A percentile compares a stretch with the other conserved stretches of the same genome.
Conservation (phyloP, 768 basidiomycete genomes). For the Pulveroboletus sp. region DNA sequence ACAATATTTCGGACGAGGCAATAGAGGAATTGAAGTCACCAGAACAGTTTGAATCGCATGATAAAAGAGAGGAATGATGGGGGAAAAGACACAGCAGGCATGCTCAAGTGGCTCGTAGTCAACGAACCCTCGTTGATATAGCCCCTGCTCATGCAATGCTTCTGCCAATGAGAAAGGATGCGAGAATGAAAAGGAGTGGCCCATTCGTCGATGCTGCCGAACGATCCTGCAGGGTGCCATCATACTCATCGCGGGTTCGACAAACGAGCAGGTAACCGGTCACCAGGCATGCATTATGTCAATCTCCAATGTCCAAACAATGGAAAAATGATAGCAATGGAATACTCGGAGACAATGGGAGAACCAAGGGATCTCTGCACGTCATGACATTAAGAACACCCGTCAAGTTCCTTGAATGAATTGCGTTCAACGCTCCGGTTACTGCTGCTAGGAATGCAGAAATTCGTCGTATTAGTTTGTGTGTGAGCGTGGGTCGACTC, state of each 20-base stretch:
- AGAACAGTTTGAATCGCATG: constrained; percentile 15
- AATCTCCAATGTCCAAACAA: constrained; percentile 23
- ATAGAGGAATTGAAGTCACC: constrained; percentile 26
- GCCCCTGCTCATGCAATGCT: constrained; percentile 13
- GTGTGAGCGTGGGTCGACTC: too few species aligned
- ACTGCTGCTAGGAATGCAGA: too few species aligned
- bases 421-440: too few species aligned
- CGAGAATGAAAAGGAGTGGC: background rate
- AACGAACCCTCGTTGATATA: constrained; percentile 2
- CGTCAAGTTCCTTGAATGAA: too few species aligned
- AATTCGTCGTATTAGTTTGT: too few species aligned
- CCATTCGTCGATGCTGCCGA: background rate
- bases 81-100: background rate
- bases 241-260: constrained; percentile 13
- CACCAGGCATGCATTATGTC: constrained; percentile 13
- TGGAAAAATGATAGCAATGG: constrained; percentile 23
- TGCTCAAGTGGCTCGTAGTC: constrained; percentile 20
- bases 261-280: constrained; percentile 9
- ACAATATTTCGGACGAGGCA: constrained; percentile 37
- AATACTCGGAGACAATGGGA: constrained; percentile 12
- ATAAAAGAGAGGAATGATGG: constrained; percentile 1
- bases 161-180: constrained; percentile 9
- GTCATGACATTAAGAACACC: too few species aligned
- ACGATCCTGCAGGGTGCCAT: constrained; percentile 6
- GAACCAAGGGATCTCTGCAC: background rate